These are phyloP conservation scores for Plicaturopsis crispa DNA, from an alignment of 768 basidiomycete species.

Conservation along the genomic window DNA sequence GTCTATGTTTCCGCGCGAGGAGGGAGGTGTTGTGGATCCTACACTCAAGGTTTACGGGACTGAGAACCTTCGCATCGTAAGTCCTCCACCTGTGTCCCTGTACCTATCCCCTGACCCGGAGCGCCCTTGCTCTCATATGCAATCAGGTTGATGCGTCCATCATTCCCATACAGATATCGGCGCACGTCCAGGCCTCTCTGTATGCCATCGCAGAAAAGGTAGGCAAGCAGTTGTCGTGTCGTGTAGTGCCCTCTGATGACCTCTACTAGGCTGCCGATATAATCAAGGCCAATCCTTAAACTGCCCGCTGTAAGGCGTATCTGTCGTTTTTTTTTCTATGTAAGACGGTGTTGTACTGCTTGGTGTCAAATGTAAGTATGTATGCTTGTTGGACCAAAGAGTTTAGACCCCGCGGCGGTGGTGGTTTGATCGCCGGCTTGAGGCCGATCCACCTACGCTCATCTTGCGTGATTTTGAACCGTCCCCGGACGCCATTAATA, in stretches of 20 bases:
- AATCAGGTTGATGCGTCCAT: constrained; percentile 15
- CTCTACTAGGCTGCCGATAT: not conserved
- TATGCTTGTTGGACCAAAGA: no score
- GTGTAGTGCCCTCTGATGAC: not conserved
- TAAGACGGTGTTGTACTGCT: no score
- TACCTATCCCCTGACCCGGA: not conserved
- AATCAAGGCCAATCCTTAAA: not conserved
- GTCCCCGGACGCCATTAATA: no score
- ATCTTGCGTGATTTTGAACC: no score
- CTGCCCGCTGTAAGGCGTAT: no score
- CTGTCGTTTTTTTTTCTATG: no score
- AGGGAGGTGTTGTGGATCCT: constrained; percentile 30
- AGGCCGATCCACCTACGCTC: no score
- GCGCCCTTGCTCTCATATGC: not conserved
- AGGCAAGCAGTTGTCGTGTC: no score
- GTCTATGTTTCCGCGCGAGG: constrained; percentile 30
- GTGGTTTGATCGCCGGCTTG: no score
- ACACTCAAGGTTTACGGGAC: constrained; percentile 21
- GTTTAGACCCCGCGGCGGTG: no score
- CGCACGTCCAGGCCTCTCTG: constrained; percentile 13
- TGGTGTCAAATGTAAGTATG: no score
- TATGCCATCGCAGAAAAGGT: constrained; percentile 20
- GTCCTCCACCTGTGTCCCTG: no score
- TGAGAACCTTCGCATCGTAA: constrained; percentile 8
- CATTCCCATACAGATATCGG: constrained; percentile 13